Evolutionary conservation across 23 red algal species (phyloP).

Genomic region (Gracilaria caudata): DNA sequence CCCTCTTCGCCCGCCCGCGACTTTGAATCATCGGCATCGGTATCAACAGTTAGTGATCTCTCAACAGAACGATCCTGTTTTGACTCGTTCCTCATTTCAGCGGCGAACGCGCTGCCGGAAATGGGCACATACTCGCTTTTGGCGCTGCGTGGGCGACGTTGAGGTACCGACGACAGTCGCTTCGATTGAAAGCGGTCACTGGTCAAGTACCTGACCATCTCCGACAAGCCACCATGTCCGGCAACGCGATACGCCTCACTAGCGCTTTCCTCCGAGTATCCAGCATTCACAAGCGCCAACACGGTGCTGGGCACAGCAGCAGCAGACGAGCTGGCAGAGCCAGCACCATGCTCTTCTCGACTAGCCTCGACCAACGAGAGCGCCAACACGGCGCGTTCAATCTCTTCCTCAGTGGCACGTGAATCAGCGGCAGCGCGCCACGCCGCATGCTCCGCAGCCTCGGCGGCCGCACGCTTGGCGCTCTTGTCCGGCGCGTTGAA

Average conservation of each 20-base stretch:
- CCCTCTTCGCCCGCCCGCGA: slow-evolving; percentile 18
- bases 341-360: slow-evolving; percentile 29
- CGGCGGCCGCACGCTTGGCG: slow-evolving; percentile 22
- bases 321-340: slow-evolving; percentile 31
- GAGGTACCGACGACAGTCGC: neutral
- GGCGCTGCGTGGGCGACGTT: no score
- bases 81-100: neutral
- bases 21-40: slow-evolving; percentile 25
- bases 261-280: slow-evolving; percentile 51
- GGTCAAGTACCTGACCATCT: slow-evolving; percentile 42
- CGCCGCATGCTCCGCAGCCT: slow-evolving; percentile 13
- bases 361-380: slow-evolving; percentile 53
- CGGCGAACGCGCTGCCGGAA: neutral
- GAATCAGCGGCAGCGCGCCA: slow-evolving; percentile 38
- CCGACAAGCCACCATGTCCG: slow-evolving; percentile 47
- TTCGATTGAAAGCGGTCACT: slow-evolving; percentile 16
- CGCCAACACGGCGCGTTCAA: slow-evolving; percentile 58
- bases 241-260: slow-evolving; percentile 61
- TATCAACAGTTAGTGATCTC: slow-evolving; percentile 37
- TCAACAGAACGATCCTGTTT: slow-evolving; percentile 1
- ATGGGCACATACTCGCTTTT: neutral
- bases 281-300: slow-evolving; percentile 31
- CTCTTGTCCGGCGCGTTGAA: slow-evolving; percentile 34
- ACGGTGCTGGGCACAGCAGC: slow-evolving; percentile 34
- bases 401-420: slow-evolving; percentile 42